Percentiles rank a stretch among this genome's conserved stretches.
These are phyloP conservation scores for Lunularia cruciata DNA, from an alignment of 225 moss, liverwort and hornwort species.

Conservation along the genomic window DNA sequence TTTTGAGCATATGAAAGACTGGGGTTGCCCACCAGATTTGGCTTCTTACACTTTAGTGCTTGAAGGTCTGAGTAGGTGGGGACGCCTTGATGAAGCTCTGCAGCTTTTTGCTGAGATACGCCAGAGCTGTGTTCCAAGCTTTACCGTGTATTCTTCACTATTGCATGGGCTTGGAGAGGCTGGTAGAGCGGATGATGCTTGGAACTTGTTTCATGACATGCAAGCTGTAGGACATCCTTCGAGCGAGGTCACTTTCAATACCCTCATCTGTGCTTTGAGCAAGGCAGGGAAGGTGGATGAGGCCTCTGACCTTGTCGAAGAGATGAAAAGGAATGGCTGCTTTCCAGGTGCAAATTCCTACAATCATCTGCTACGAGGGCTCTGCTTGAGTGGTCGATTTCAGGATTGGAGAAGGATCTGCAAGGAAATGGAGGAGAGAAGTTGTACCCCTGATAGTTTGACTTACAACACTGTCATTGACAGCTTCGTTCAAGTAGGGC, in stretches of 20 bases:
- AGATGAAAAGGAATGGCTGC: slow-evolving; percentile 20
- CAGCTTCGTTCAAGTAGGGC: slow-evolving; percentile 9
- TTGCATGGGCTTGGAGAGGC: slow-evolving; percentile 21
- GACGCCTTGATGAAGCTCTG: slow-evolving; percentile 23
- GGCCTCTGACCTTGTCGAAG: slow-evolving; percentile 12
- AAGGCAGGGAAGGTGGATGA: slow-evolving; percentile 18
- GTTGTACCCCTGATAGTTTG: not conserved
- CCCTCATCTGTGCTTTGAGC: slow-evolving; percentile 20
- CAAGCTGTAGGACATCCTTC: slow-evolving; percentile 24
- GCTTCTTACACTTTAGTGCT: slow-evolving; percentile 26
- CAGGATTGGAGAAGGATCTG: slow-evolving; percentile 15
- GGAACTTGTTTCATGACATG: slow-evolving; percentile 27
- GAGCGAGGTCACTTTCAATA: slow-evolving; percentile 12
- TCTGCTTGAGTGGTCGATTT: slow-evolving; percentile 17
- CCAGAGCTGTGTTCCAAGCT: slow-evolving; percentile 22
- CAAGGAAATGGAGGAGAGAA: slow-evolving; percentile 10
- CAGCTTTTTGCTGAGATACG: slow-evolving; percentile 22
- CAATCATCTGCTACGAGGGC: slow-evolving; percentile 12
- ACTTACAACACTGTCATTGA: slow-evolving; percentile 21
- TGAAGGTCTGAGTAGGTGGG: slow-evolving; percentile 20
- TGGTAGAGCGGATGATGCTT: slow-evolving; percentile 28
- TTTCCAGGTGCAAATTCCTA: slow-evolving; percentile 21
- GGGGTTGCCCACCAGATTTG: slow-evolving; percentile 28
- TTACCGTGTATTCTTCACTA: slow-evolving; percentile 21
- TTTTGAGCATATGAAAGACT: slow-evolving; percentile 23